These are phyloP conservation scores for Geum urbanum DNA, from an alignment of 306 rosid species.

Conservation along the genomic window DNA sequence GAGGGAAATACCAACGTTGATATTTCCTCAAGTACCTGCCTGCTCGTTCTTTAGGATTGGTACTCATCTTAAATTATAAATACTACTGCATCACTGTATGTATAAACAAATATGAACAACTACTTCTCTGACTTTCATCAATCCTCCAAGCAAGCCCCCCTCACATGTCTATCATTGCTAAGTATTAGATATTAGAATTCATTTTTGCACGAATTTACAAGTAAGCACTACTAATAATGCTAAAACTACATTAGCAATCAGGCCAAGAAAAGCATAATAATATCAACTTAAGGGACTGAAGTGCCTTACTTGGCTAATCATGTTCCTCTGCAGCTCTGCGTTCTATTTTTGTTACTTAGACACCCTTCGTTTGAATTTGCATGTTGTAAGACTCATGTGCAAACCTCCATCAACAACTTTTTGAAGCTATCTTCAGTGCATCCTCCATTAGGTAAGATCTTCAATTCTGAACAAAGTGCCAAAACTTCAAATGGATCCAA, in stretches of 20 bases:
- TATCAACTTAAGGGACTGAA: neutral
- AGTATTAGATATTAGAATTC: neutral
- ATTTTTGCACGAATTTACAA: neutral
- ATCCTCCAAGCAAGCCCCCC: neutral
- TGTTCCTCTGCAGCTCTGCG: neutral
- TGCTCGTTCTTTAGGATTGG: too few relatives aligned
- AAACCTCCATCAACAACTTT: constrained; percentile 47
- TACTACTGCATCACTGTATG: neutral
- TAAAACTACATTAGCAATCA: neutral
- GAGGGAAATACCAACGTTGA: too few relatives aligned
- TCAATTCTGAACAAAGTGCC: constrained; percentile 58
- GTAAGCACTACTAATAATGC: neutral
- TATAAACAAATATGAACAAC: neutral
- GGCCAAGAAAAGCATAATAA: neutral
- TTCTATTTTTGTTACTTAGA: constrained; percentile 1
- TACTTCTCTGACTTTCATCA: neutral
- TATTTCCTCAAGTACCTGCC: too few relatives aligned
- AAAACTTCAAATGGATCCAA: constrained; percentile 52
- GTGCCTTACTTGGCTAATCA: neutral
- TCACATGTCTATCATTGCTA: neutral
- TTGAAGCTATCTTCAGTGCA: constrained; percentile 53
- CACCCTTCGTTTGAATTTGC: constrained; percentile 6
- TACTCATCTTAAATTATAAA: too few relatives aligned
- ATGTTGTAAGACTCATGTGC: constrained; percentile 23
- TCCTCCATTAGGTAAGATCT: constrained; percentile 38